Evolutionary conservation across 306 rosid genomes (phyloP), one percentile per base, ranked within the genome.

Genomic region (Dalbergia oliveri): DNA sequence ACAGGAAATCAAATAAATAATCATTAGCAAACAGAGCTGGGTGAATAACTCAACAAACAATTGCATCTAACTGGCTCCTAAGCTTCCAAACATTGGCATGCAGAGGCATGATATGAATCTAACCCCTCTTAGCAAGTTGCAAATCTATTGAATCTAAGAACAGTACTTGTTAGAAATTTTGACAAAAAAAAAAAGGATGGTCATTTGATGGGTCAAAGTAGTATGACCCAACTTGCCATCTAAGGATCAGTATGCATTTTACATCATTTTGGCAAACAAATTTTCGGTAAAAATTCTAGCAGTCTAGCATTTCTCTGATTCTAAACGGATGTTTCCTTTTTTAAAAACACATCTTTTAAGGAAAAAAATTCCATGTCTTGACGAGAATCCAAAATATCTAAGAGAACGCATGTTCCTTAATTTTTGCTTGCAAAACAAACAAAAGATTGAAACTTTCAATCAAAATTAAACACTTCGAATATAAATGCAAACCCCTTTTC

Each of bases 391-490:
- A 79, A 49, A 66, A 64, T 13, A 47, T 59, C 43, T 43, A 19
- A 54, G 56, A n/a, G 23, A 23, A 5, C 10, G 8, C 7, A 15
- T 18, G 9, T 16, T 18, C 41, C 62, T 16, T 15, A 14, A 78
- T 3, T 53, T 66, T 54, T 68, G 19, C 21, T 45, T 49, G 49
- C 60, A 76, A 66, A 78, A 77, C 56, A 82, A 69, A 19, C 56
- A 63, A 69, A 74, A 81, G 14, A 81, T 44, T 15, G 61, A 54
- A 63, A 76, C 43, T 77, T 84, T 81, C 45, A 47, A 57, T 14
- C 8, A 77, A 79, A 72, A 44, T 9, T 21, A 59, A 0, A 31
- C 35, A 69, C 33, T 61, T 9, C 0, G 16, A 57, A 63, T 19
- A 62, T 12, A 74, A 70, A 78, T 62, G 51, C 60, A 69, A 23